A percentile compares a stretch with the other conserved stretches of the same genome.
Evolutionary conservation across 208 protist genomes (phyloP).

Genomic region (Trypanosoma avium): DNA sequence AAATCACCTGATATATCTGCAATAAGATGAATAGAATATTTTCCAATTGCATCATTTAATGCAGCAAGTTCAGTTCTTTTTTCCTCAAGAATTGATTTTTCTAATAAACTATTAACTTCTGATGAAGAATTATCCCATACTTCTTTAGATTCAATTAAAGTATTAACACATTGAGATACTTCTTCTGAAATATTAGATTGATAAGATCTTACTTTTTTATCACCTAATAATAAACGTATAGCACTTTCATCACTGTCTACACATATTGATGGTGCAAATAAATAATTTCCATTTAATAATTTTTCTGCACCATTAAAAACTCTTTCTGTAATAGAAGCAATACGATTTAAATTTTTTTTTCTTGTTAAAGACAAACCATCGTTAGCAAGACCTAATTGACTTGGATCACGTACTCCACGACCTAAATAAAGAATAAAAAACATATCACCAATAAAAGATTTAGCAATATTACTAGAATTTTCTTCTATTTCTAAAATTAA

Average conservation of each 20-base stretch:
- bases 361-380: not conserved
- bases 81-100: not conserved
- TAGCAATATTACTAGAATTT: not conserved
- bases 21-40: slow-evolving; percentile 2
- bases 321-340: not conserved
- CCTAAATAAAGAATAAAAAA: slow-evolving; percentile 5
- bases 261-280: not conserved
- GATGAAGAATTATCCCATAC: no score
- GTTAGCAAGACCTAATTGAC: not conserved
- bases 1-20: not conserved
- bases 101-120: no score
- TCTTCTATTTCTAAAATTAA: slow-evolving; percentile 1
- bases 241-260: slow-evolving; percentile 7
- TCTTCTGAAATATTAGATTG: no score
- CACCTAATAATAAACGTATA: not conserved
- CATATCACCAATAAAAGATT: slow-evolving; percentile 7
- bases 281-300: not conserved
- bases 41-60: slow-evolving; percentile 4
- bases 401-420: not conserved
- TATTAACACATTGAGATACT: not conserved
- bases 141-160: not conserved
- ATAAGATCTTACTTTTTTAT: not conserved
- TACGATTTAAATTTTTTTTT: slow-evolving; percentile 6
- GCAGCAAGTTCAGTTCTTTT: not conserved
- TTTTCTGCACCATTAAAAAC: slow-evolving; percentile 1